phyloP scores from a whole-genome alignment of 2,329 filamentous ascomycete genomes.

The Neonectria ditissima region DNA sequence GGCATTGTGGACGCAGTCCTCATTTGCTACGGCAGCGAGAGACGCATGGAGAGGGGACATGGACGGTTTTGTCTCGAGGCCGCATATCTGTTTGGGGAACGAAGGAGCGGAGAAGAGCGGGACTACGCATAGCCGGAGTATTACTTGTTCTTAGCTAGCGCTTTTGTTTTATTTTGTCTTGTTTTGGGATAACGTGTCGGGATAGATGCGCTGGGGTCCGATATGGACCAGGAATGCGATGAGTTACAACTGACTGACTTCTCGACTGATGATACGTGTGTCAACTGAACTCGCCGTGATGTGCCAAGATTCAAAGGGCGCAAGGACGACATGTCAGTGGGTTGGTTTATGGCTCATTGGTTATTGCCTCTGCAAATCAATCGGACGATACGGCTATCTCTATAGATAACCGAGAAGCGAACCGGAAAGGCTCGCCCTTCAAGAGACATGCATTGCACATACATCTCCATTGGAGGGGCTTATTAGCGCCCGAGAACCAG shows the following conservation, averaged over 20 bases:
- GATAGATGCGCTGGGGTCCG: conserved; percentile 33
- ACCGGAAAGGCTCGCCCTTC: background rate
- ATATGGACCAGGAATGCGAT: conserved; percentile 3
- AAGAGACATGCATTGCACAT: background rate
- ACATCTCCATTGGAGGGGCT: background rate
- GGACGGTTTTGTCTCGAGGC: conserved; percentile 93
- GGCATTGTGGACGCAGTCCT: conserved; percentile 90
- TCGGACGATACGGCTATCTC: background rate
- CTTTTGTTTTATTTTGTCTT: conserved; percentile 20
- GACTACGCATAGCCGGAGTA: conserved; percentile 43
- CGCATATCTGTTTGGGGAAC: conserved; percentile 84
- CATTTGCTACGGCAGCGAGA: conserved; percentile 94
- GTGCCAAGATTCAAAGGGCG: conserved; percentile 7
- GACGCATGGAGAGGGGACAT: conserved; percentile 73
- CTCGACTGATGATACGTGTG: background rate
- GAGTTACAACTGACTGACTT: background rate
- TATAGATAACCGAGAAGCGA: background rate
- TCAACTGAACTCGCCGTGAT: background rate
- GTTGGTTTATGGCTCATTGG: background rate
- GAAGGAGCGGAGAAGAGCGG: conserved; percentile 48
- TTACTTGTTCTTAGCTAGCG: conserved; percentile 17
- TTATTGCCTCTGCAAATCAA: background rate
- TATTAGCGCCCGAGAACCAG: background rate
- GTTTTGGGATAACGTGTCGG: conserved; percentile 21
- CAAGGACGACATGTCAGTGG: background rate